phyloP scores from a whole-genome alignment of 331 rosid genomes.

The Quercus lobata region DNA sequence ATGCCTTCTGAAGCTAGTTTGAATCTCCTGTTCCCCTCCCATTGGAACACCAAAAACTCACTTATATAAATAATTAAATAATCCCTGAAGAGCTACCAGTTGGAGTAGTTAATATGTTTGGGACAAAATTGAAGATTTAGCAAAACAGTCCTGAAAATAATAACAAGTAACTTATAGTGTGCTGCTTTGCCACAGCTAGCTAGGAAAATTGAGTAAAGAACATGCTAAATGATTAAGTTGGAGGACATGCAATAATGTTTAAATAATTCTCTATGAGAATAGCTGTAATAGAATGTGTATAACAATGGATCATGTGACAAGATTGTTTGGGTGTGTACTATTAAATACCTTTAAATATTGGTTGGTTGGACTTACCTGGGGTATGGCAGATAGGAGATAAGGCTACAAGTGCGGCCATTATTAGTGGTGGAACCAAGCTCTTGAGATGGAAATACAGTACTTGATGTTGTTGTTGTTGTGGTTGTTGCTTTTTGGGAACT shows the following conservation, averaged over 20 bases:
- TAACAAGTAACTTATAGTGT: neutral
- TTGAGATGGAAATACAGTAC: conserved; percentile 16
- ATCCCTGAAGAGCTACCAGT: neutral
- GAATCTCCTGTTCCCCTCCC: too few species aligned
- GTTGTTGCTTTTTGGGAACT: conserved; percentile 12
- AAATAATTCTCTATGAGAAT: neutral
- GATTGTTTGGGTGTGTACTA: too few species aligned
- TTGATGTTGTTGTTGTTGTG: conserved; percentile 11
- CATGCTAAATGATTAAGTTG: neutral
- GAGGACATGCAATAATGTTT: neutral
- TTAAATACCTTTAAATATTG: too few species aligned
- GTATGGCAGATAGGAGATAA: conserved; percentile 58
- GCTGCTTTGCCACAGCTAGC: neutral
- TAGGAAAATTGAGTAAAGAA: neutral
- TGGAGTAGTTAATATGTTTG: neutral
- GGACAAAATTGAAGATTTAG: neutral
- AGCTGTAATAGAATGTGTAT: neutral
- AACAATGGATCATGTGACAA: conserved; percentile 1
- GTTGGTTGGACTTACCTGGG: conserved; percentile 30
- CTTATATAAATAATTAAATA: too few species aligned
- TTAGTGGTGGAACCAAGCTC: conserved; percentile 57
- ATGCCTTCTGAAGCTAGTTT: too few species aligned
- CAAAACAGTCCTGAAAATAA: neutral
- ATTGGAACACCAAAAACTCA: too few species aligned
- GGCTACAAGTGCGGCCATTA: conserved; percentile 49